These are phyloP conservation scores for Pyrenophora tritici-repentis DNA, from an alignment of 2,329 filamentous ascomycete species.

Conservation along the genomic window DNA sequence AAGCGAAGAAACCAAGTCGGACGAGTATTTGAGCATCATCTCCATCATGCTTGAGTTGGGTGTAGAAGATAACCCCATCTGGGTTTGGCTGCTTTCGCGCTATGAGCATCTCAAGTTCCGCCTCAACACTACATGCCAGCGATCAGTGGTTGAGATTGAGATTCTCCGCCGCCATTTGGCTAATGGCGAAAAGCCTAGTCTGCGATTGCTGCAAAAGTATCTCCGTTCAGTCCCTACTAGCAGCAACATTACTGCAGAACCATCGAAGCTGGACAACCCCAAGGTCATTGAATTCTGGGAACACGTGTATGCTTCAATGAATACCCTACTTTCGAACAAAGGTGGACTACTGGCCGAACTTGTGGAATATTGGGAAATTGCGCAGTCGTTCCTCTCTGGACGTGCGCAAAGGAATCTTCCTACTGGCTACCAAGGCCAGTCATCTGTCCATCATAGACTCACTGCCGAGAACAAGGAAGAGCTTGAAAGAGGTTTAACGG, in stretches of 20 bases:
- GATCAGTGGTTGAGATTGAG: conserved; percentile 90
- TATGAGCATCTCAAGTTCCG: conserved; percentile 89
- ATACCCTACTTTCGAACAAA: conserved; percentile 70
- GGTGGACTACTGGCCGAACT: conserved; percentile 87
- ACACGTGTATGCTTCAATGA: conserved; percentile 76
- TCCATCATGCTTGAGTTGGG: conserved; percentile 87
- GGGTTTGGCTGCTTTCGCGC: conserved; percentile 89
- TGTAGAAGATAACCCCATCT: conserved; percentile 94
- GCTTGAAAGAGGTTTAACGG: conserved; percentile 76
- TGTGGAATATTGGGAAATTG: conserved; percentile 90
- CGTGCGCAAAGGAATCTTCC: conserved; percentile 81
- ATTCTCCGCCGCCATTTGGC: conserved; percentile 82
- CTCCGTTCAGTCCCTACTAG: conserved; percentile 75
- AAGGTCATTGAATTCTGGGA: conserved; percentile 93
- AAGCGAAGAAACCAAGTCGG: conserved; percentile 60
- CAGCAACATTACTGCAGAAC: conserved; percentile 59
- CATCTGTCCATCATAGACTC: conserved; percentile 78
- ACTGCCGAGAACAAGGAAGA: conserved; percentile 71
- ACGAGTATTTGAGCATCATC: conserved; percentile 93
- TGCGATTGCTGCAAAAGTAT: conserved; percentile 73
- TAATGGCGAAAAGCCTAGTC: conserved; percentile 70
- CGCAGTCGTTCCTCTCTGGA: conserved; percentile 87
- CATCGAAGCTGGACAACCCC: conserved; percentile 70
- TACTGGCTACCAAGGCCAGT: conserved; percentile 79
- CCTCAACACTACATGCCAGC: conserved; percentile 78